phyloP scores from a whole-genome alignment of 73 alveolate species.

The Paramecium pentaurelia region DNA sequence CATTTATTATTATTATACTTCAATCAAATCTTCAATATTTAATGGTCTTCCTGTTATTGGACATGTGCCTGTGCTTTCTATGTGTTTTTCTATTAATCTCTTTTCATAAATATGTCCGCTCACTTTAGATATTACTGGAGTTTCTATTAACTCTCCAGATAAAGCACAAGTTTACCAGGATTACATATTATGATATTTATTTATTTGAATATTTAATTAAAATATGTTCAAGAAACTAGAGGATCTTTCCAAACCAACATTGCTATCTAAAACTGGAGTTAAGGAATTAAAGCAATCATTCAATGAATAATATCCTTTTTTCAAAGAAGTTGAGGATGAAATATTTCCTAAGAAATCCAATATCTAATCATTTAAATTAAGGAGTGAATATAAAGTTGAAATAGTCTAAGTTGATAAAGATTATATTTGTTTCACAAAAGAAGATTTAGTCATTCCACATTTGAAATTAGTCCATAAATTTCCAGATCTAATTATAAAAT shows the following conservation, averaged over 20 bases:
- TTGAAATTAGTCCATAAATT: constrained; percentile 81
- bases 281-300: constrained; percentile 45
- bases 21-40: constrained; percentile 66
- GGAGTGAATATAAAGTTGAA: constrained; percentile 53
- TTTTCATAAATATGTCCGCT: constrained; percentile 86
- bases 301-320: neutral
- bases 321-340: constrained; percentile 42
- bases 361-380: neutral
- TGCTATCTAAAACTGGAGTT: constrained; percentile 44
- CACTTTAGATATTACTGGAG: constrained; percentile 76
- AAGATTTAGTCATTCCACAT: constrained; percentile 80
- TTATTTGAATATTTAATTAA: constrained; percentile 5
- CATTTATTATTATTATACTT: neutral
- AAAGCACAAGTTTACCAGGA: constrained; percentile 77
- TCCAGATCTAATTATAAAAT: constrained; percentile 82
- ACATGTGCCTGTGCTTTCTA: constrained; percentile 74
- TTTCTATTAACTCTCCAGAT: constrained; percentile 75
- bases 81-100: constrained; percentile 68
- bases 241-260: constrained; percentile 56
- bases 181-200: constrained; percentile 43
- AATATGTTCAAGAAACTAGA: constrained; percentile 59
- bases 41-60: constrained; percentile 81
- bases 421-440: constrained; percentile 72
- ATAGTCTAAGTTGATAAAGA: constrained; percentile 70
- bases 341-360: constrained; percentile 42